Conservation (phyloP, 78 protist species). For the Guillardia theta region DNA sequence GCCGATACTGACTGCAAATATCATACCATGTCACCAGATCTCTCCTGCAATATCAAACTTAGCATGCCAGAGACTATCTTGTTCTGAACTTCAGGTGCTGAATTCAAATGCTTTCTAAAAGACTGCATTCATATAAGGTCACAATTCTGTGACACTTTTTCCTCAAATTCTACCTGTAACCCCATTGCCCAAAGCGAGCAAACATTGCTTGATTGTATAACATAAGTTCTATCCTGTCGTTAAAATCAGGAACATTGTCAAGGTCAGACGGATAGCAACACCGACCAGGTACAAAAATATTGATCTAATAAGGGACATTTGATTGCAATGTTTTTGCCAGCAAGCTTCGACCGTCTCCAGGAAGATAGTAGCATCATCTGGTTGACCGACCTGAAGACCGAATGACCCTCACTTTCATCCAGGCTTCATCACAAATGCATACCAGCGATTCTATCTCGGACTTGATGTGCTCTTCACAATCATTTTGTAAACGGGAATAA, state of each 20-base stretch:
- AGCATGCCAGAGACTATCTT: background rate
- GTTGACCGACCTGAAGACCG: too few relatives aligned
- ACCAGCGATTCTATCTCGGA: background rate
- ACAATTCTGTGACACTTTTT: too few relatives aligned
- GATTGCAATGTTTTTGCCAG: constrained; percentile 41
- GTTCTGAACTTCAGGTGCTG: background rate
- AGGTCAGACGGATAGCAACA: too few relatives aligned
- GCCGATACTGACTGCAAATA: background rate
- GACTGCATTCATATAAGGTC: too few relatives aligned
- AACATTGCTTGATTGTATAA: constrained; percentile 42
- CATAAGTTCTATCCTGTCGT: constrained; percentile 89
- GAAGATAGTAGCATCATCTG: background rate
- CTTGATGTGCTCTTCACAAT: constrained; percentile 43
- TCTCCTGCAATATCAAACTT: background rate
- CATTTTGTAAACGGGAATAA: background rate
- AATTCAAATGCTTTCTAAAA: constrained; percentile 55
- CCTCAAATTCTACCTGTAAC: too few relatives aligned
- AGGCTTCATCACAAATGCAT: background rate
- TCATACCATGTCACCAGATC: background rate
- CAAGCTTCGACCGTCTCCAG: background rate
- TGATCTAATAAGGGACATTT: background rate
- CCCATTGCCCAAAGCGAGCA: constrained; percentile 73
- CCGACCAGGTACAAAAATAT: constrained; percentile 72
- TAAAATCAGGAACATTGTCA: too few relatives aligned
- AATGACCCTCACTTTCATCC: background rate